Percentiles rank a stretch among this genome's conserved stretches.
Conservation (phyloP, 2,329 filamentous ascomycete species). For the Trichoderma hamatum region DNA sequence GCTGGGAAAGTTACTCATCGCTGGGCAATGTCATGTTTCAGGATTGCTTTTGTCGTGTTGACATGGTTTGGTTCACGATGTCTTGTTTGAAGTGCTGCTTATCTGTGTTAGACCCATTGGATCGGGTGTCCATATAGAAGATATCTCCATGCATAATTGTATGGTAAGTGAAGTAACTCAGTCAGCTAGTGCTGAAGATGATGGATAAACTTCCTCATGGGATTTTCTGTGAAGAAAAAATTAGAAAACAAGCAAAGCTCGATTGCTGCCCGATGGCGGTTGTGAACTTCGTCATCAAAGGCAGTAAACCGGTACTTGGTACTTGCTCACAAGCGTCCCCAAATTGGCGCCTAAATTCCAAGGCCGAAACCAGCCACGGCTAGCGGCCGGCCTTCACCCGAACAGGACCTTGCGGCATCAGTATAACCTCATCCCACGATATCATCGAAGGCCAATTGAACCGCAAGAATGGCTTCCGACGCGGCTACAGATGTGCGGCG, state of each 20-base stretch:
- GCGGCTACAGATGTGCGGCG: conserved; percentile 44
- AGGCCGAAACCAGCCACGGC: not conserved
- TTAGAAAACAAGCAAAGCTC: not conserved
- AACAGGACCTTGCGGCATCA: conserved; percentile 10
- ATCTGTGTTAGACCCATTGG: not conserved
- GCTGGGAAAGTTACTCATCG: not conserved
- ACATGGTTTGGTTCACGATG: not conserved
- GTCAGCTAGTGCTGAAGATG: not conserved
- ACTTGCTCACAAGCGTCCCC: not conserved
- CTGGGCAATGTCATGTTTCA: not conserved
- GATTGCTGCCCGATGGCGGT: not conserved
- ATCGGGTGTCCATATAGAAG: not conserved
- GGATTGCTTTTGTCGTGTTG: not conserved
- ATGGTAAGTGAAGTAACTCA: not conserved
- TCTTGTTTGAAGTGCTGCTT: not conserved
- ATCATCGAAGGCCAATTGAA: conserved; percentile 41
- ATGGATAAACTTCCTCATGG: not conserved
- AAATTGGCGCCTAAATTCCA: conserved; percentile 13
- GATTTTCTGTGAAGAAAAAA: not conserved
- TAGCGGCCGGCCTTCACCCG: conserved; percentile 23
- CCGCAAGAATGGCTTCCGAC: conserved; percentile 43
- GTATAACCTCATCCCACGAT: conserved; percentile 23
- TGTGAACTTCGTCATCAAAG: not conserved
- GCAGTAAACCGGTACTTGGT: not conserved
- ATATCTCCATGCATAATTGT: not conserved